These are phyloP conservation scores for Colletotrichum shisoi DNA, from an alignment of 2,329 filamentous ascomycete genomes.

Conservation along the genomic window DNA sequence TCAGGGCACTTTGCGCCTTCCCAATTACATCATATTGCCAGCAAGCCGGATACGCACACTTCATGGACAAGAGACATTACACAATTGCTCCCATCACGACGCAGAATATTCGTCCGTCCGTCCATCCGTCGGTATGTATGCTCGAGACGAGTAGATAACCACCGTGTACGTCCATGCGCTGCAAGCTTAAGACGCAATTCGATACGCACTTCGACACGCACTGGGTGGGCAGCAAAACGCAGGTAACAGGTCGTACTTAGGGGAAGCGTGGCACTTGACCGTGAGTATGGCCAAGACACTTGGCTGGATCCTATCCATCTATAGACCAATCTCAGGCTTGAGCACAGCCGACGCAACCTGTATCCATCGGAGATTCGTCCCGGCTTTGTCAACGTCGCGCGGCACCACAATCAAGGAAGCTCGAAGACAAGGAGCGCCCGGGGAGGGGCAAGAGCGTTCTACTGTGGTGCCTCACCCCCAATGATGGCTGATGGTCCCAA, in stretches of 20 bases:
- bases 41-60: not conserved
- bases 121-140: not conserved
- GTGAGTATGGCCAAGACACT: not conserved
- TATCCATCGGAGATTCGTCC: conserved; percentile 2
- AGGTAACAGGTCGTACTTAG: not conserved
- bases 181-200: not conserved
- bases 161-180: not conserved
- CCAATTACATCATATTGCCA: not conserved
- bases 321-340: conserved; percentile 2
- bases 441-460: not conserved
- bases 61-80: not conserved
- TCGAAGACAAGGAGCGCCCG: not conserved
- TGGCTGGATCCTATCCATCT: conserved; percentile 1
- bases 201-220: not conserved
- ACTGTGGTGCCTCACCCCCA: conserved; percentile 6
- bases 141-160: not conserved
- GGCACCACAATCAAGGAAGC: conserved; percentile 29
- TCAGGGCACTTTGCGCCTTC: not conserved
- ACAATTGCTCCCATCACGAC: not conserved
- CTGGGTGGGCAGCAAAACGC: conserved; percentile 2
- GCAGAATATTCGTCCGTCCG: not conserved
- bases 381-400: conserved; percentile 12
- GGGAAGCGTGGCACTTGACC: not conserved
- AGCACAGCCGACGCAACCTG: conserved; percentile 1
- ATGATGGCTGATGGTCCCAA: conserved; percentile 14